phyloP scores from a whole-genome alignment of 805 yeast genomes.

The Lipomyces anomalus region DNA sequence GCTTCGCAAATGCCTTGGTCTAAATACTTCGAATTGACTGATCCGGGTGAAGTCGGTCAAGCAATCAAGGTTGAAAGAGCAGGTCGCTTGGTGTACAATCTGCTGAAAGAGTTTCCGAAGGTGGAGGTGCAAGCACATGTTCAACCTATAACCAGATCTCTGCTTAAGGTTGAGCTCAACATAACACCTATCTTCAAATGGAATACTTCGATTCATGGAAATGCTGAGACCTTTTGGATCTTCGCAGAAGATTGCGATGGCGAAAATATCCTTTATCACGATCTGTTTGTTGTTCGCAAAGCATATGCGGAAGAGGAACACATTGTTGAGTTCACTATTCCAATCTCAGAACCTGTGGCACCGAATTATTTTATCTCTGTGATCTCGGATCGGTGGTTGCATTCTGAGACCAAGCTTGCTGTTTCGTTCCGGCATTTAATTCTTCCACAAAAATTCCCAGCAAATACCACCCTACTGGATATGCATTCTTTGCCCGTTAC shows the following conservation, averaged over 20 bases:
- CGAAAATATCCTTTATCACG: constrained; percentile 58
- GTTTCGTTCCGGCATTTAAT: constrained; percentile 47
- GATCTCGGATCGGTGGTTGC: constrained; percentile 81
- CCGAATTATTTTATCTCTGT: constrained; percentile 72
- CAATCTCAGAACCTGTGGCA: constrained; percentile 48
- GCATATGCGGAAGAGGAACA: constrained; percentile 50
- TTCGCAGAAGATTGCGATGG: constrained; percentile 82
- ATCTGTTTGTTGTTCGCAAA: constrained; percentile 47
- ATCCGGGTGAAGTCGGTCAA: constrained; percentile 73
- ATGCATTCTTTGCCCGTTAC: constrained; percentile 46
- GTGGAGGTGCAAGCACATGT: constrained; percentile 52
- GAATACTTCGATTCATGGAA: constrained; percentile 61
- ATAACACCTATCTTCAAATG: constrained; percentile 71
- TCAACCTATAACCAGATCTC: constrained; percentile 71
- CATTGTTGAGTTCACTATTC: constrained; percentile 58
- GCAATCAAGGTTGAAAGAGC: constrained; percentile 66
- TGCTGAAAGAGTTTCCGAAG: constrained; percentile 69
- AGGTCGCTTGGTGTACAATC: constrained; percentile 49
- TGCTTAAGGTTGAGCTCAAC: constrained; percentile 61
- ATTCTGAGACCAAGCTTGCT: constrained; percentile 60
- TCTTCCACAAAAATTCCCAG: constrained; percentile 59
- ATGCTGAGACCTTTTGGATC: constrained; percentile 58
- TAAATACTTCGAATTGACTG: constrained; percentile 59
- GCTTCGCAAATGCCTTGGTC: constrained; percentile 78
- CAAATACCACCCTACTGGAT: constrained; percentile 54